Base-by-base conservation (phyloP, 495 filamentous ascomycete genomes). In the Penicillium cosmopolitanum region DNA sequence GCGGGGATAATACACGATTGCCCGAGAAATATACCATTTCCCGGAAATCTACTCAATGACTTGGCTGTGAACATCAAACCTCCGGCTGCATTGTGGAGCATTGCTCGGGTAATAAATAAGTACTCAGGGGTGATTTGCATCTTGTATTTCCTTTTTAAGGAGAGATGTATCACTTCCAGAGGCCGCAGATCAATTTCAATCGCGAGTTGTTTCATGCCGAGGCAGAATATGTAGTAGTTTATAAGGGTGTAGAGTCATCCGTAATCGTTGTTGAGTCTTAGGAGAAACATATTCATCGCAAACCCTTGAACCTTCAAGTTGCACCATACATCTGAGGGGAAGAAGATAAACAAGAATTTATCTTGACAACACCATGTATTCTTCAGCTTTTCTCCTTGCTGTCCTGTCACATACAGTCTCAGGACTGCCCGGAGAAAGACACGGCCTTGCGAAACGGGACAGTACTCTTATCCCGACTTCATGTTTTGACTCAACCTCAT, bases 381-480 rank as follows among this genome's bases (percentile, higher is more conserved):
- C 53, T 31, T 38, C 42, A 18, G 18, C 48, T 25, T 36, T 61
- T 12, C 13, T 65, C 13, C 48, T 65, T 25, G 33, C 42, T 9
- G 7, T 25, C 9, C 51, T 65, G 2, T 55, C 58, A 12, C 77
- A 77, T 61, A 19, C 57, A 25, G 53, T 42, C 25, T 53, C 40
- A 4, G 57, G 57, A 43, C 12, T 60, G 10, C 53, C 62, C 40
- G 15, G 42, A 3, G 12, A n/a, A 7, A 31, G 50, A 23, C 38
- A 11, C n/a, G n/a, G 36, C n/a, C 12, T 60, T n/a, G 16, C 25
- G 13, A 64, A 57, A 55, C 62, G 62, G 1, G 57, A 54, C 19
- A 64, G 16, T 18, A 78, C 78, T 16, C 74, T 85, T 9, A 85
- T 87, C 52, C 83, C 83, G 3, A 75, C 60, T 3, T 78, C 80